Evolutionary conservation across 2,329 filamentous ascomycete species (phyloP), one percentile per base, ranked within the genome.

Genomic region (Monilinia laxa): DNA sequence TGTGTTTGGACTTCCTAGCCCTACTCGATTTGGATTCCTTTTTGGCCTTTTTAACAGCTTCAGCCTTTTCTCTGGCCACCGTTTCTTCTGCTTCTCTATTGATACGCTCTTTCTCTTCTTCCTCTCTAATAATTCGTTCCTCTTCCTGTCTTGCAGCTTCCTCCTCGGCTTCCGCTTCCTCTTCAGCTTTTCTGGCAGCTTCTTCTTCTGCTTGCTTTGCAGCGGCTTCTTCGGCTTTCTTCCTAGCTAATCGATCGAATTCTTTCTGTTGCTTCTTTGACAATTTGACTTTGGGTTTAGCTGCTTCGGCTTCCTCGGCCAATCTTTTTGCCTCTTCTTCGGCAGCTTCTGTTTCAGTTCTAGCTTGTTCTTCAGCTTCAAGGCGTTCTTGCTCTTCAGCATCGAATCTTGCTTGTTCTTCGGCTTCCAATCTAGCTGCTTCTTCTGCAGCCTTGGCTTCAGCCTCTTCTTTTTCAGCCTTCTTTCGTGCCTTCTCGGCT

Each of bases 231-330:
- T 83, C 82, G 38, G 83, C 80, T 73, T 82, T 83, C 71, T 81
- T 79, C 28, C 82, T 81, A 28, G 63, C 63, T 52, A 66, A 67
- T 31, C 40, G 40, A 47, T 84, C 82, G 28, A 82, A 80, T 73
- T 82, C 83, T 71, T 81, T 81, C 23, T 81, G 78, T 71, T 85
- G 82, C 68, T 81, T 83, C 72, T 83, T 82, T 71, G 76, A 79
- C 58, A 84, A 73, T 73, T 80, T 83, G 3, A 65, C 60, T 40
- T 65, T 54, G 51, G 57, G 35, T 58, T 70, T 73, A 23, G 75
- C 75, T n/a, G 70, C 69, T 69, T 78, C 76, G 14, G 68, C 79
- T 55, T 70, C 76, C 71, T 75, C 60, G 77, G 78, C 68, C 79
- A 52, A 28, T 28, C 49, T 52, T 67, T 67, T 25, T 65, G 67